These are phyloP conservation scores for Peniophora sp. DNA, from an alignment of 1,284 basidiomycete genomes.

Conservation along the genomic window DNA sequence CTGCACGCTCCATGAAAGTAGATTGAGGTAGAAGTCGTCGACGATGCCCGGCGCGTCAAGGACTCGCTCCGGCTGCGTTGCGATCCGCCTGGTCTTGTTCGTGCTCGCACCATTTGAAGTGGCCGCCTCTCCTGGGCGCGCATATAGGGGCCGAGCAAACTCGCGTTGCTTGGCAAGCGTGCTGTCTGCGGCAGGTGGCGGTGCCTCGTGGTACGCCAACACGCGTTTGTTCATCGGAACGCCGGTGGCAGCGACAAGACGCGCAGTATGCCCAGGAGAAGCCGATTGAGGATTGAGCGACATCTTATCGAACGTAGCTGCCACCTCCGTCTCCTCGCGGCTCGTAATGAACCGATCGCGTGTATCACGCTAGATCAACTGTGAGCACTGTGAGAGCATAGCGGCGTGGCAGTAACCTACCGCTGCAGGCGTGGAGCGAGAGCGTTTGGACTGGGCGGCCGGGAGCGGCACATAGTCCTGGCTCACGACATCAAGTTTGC, in stretches of 20 bases:
- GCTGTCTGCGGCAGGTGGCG: constrained; percentile 57
- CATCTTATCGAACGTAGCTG: constrained; percentile 57
- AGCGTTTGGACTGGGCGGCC: constrained; percentile 60
- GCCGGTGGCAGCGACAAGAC: constrained; percentile 66
- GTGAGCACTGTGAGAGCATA: not conserved
- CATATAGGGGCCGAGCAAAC: constrained; percentile 65
- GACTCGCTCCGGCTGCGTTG: constrained; percentile 82
- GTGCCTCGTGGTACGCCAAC: constrained; percentile 71
- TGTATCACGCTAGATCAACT: constrained; percentile 28
- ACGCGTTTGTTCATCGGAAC: constrained; percentile 68
- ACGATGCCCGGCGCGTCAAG: constrained; percentile 93
- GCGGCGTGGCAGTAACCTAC: not conserved
- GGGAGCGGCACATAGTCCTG: constrained; percentile 47
- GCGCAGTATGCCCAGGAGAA: constrained; percentile 70
- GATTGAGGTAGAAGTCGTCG: constrained; percentile 97
- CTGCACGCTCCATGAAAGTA: constrained; percentile 82
- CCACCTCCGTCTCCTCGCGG: constrained; percentile 48
- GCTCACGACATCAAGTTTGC: constrained; percentile 63
- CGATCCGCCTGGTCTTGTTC: constrained; percentile 69
- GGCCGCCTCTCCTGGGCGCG: constrained; percentile 52
- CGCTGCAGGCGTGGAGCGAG: constrained; percentile 60
- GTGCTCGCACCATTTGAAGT: constrained; percentile 55
- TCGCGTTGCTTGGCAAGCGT: constrained; percentile 68
- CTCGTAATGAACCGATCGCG: constrained; percentile 72
- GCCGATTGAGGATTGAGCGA: constrained; percentile 51